Conservation (phyloP, 176 grass and related monocot genomes). For the Cenchrus fungigraminus region DNA sequence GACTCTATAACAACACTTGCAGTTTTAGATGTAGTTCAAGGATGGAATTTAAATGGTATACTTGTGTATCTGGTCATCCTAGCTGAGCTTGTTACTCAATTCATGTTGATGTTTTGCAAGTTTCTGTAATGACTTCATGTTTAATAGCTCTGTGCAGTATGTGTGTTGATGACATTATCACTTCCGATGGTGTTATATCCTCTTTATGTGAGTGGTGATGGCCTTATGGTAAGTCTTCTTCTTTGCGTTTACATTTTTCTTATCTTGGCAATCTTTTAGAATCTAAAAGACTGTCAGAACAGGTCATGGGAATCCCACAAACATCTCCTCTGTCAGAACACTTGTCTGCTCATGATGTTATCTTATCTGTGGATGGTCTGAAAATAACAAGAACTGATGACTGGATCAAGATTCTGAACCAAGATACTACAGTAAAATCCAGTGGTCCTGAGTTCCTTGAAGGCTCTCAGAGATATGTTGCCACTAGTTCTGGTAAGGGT, state of each 20-base stretch:
- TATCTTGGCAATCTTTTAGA: slow-evolving; percentile 26
- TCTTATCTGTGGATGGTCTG: slow-evolving; percentile 74
- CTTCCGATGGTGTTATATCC: slow-evolving; percentile 78
- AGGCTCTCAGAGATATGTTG: slow-evolving; percentile 40
- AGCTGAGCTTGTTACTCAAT: neutral
- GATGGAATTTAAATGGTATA: neutral
- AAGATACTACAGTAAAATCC: slow-evolving; percentile 48
- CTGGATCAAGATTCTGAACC: slow-evolving; percentile 60
- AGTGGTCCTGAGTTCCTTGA: slow-evolving; percentile 36
- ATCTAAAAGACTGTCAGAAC: slow-evolving; percentile 44
- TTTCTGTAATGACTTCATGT: slow-evolving; percentile 45
- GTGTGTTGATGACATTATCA: slow-evolving; percentile 56
- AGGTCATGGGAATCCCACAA: slow-evolving; percentile 71
- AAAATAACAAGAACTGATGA: slow-evolving; percentile 71
- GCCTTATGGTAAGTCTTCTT: slow-evolving; percentile 74
- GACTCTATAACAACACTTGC: neutral
- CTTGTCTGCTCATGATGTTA: slow-evolving; percentile 77
- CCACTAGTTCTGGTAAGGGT: slow-evolving; percentile 58
- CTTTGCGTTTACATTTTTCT: slow-evolving; percentile 34
- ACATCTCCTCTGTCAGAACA: slow-evolving; percentile 67
- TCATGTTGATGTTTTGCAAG: slow-evolving; percentile 28
- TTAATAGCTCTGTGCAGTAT: slow-evolving; percentile 85
- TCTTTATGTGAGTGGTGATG: slow-evolving; percentile 67
- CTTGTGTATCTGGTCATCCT: slow-evolving; percentile 1
- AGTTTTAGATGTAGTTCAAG: neutral